These are phyloP conservation scores for Candida dubliniensis DNA, from an alignment of 1,139 yeast species.

Conservation along the genomic window DNA sequence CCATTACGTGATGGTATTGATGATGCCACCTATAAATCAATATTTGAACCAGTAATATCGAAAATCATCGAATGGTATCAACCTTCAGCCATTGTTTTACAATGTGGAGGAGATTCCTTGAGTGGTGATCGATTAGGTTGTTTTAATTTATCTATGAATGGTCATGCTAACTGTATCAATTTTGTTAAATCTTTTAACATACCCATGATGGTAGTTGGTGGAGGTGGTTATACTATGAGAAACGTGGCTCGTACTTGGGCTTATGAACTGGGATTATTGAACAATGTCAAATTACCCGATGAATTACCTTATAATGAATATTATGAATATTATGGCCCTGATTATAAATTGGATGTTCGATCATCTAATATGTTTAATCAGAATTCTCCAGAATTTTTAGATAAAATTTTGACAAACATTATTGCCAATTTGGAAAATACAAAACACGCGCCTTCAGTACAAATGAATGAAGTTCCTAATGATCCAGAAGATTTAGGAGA, in stretches of 20 bases:
- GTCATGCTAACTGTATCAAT: constrained; percentile 93
- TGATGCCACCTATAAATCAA: constrained; percentile 85
- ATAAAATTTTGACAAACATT: constrained; percentile 78
- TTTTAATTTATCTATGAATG: constrained; percentile 85
- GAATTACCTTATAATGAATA: constrained; percentile 95
- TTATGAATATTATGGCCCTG: constrained; percentile 97
- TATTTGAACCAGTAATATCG: constrained; percentile 83
- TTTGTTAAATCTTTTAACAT: constrained; percentile 82
- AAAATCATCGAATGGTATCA: constrained; percentile 87
- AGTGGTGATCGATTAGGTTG: constrained; percentile 95
- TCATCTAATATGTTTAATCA: constrained; percentile 98
- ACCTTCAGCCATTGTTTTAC: constrained; percentile 92
- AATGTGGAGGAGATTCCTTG: constrained; percentile 96
- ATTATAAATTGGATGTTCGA: constrained; percentile 87
- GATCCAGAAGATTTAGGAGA: constrained; percentile 86
- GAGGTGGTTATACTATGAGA: constrained; percentile 99
- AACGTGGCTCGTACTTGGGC: constrained; percentile 97
- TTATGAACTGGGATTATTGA: constrained; percentile 86
- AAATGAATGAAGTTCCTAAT: constrained; percentile 82
- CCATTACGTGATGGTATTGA: constrained; percentile 95
- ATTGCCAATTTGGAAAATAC: constrained; percentile 80
- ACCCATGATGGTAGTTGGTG: constrained; percentile 93
- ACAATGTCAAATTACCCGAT: constrained; percentile 72
- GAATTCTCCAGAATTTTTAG: constrained; percentile 88
- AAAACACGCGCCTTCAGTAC: constrained; percentile 94